Conservation (phyloP, 164 flowering plant genomes). For the Vitis cinerea region DNA sequence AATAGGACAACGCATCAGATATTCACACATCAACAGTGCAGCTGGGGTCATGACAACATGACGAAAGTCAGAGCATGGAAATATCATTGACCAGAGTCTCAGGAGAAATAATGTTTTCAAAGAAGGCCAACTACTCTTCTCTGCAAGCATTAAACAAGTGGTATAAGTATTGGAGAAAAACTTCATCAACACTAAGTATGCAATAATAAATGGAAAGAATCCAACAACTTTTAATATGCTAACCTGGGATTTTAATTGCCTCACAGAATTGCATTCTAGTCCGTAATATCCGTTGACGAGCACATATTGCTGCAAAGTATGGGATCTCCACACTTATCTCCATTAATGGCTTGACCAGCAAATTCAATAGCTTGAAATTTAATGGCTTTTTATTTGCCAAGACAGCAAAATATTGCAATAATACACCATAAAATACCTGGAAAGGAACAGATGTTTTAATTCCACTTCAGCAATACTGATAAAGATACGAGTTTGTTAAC, state of each 20-base stretch:
- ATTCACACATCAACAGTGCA: constrained; percentile 83
- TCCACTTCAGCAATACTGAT: not conserved
- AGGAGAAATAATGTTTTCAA: constrained; percentile 75
- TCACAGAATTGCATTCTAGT: constrained; percentile 65
- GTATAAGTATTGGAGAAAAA: constrained; percentile 6
- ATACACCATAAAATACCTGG: constrained; percentile 88
- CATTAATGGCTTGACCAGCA: constrained; percentile 83
- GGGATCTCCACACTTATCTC: constrained; percentile 88
- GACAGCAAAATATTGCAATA: constrained; percentile 88
- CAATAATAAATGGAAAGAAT: constrained; percentile 8
- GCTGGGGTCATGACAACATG: constrained; percentile 95
- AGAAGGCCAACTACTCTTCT: constrained; percentile 84
- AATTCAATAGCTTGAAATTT: constrained; percentile 63
- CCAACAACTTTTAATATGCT: constrained; percentile 7
- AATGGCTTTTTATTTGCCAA: constrained; percentile 69
- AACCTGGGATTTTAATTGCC: constrained; percentile 69
- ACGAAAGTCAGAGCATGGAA: constrained; percentile 94
- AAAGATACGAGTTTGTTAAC: not conserved
- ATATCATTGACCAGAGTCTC: constrained; percentile 92
- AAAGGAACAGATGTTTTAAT: constrained; percentile 3
- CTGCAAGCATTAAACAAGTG: constrained; percentile 33
- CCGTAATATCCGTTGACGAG: constrained; percentile 66
- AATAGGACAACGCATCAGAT: constrained; percentile 90
- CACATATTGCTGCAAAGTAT: constrained; percentile 94
- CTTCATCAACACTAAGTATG: not conserved